Evolutionary conservation across 2,329 filamentous ascomycete species (phyloP), one percentile per base, ranked within the genome.

Genomic region (Elsinoe australis): DNA sequence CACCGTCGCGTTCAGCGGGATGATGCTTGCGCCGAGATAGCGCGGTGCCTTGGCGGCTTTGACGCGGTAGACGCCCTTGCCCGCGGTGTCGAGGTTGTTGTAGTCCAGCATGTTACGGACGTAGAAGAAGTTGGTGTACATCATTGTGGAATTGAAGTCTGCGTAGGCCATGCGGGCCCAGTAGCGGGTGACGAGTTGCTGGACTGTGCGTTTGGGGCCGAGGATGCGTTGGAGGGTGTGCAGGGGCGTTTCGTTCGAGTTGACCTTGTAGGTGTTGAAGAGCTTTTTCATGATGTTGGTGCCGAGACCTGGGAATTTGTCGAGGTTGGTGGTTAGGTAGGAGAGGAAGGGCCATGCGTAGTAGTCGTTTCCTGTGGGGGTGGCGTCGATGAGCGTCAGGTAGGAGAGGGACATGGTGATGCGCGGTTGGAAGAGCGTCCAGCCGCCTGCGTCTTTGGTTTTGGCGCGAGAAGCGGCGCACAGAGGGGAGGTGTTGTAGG

Each of bases 101-200:
- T 68, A 73, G 55, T 67, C 69, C 46, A 73, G 54, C 12, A 52
- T 52, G 2, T 52, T 52, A 8, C 64, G 60, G 53, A 69, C 60
- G 26, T 51, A 51, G 3, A 63, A 54, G 59, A 71, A 73, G 32
- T 62, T 50, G 1, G 62, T 55, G 15, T 66, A 63, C 0, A 69
- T 69, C 6, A 64, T 64, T 1, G 61, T 51, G 54, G 75, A 69
- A 9, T 68, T 70, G 26, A 75, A 72, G 34, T 75, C 72, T 9
- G 69, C 69, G 52, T 70, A 72, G 3, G 72, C 72, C 72, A 75
- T 75, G 51, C 67, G 67, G 1, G 72, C 72, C 72, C 72, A 75
- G 59, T 75, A 75, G n/a, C 63, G 59, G 2, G 65, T 71, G 6
- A 75, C 66, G 8, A 75, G 61, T 8, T 59, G 63, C 17, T 68